Evolutionary conservation across 2,329 filamentous ascomycete genomes (phyloP), one percentile per base, ranked within the genome.

Genomic region (Pyricularia sp.): DNA sequence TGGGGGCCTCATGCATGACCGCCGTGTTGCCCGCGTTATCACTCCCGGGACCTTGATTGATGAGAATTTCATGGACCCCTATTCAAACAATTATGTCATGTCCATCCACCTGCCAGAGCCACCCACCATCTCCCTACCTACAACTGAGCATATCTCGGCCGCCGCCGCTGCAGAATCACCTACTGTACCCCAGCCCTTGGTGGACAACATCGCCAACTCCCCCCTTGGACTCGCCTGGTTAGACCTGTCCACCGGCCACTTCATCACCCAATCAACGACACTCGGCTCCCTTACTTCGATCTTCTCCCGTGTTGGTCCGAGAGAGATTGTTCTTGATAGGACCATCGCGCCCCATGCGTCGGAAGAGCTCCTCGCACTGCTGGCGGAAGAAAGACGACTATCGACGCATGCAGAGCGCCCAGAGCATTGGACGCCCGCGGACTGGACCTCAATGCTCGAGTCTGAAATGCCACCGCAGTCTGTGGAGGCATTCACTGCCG

Each of bases 41-140:
- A 98, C 95, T 0, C 93, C 95, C 0, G 95, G 95, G 25, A 99
- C 95, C 1, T 83, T 99, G 68, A 97, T 99, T 72, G 95, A 99
- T 78, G 95, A 99, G 79, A 94, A 93, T 74, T 99, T 98, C 78
- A 93, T 99, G 83, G 92, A 98, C 76, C 92, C 93, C 1, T 94
- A 92, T 76, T 89, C 92, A 74, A 97, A 95, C 79, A 98, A 97
- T 77, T 99, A 94, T 77, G 84, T 98, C 42, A 86, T 98, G 77
- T 90, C 92, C 55, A 86, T 98, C 65, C 87, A 96, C 75, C 77
- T 91, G 31, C 72, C 73, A 61, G 67, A 26, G 73, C 28, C 59
- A 12, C 68, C 28, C 74, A 76, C 65, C 75, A 77, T 69, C 69
- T 76, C n/a, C 36, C 36, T 12, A 26, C 25, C 3, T 11, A 4